Percentiles rank a stretch among this genome's conserved stretches.
Evolutionary conservation across 2,329 filamentous ascomycete species (phyloP).

Genomic region (Rutstroemia sp.): DNA sequence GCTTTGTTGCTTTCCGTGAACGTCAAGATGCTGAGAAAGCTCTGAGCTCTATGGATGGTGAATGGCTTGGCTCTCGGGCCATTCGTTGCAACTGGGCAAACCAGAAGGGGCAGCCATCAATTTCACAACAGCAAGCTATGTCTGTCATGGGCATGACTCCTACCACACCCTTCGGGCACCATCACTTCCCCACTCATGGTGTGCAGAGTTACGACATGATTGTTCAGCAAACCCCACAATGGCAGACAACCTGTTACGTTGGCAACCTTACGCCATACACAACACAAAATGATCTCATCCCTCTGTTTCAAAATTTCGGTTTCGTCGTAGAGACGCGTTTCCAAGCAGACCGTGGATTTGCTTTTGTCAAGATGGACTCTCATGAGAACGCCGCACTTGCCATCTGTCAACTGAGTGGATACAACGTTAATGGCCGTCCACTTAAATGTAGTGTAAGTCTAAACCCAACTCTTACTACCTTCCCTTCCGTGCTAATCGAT

Average conservation of each 20-base stretch:
- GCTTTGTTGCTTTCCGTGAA: conserved; percentile 95
- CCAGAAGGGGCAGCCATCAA: conserved; percentile 98
- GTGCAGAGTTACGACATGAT: conserved; percentile 98
- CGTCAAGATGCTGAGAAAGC: conserved; percentile 92
- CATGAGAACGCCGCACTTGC: conserved; percentile 98
- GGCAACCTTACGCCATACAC: conserved; percentile 98
- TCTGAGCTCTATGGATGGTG: conserved; percentile 94
- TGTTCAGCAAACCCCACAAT: conserved; percentile 85
- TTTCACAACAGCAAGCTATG: conserved; percentile 96
- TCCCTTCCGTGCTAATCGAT: conserved; percentile 28
- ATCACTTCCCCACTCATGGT: conserved; percentile 95
- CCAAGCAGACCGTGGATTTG: conserved; percentile 95
- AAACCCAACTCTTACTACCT: conserved; percentile 1
- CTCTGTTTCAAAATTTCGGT: conserved; percentile 96
- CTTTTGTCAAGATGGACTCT: conserved; percentile 98
- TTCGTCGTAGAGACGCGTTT: conserved; percentile 96
- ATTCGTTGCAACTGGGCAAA: conserved; percentile 99
- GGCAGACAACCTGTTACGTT: conserved; percentile 98
- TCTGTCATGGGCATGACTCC: conserved; percentile 97
- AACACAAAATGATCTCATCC: conserved; percentile 92
- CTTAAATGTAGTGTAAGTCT: conserved; percentile 94
- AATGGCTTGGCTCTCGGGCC: conserved; percentile 95
- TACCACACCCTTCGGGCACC: conserved; percentile 90
- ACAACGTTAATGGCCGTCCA: conserved; percentile 94
- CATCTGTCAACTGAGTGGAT: conserved; percentile 95